Evolutionary conservation across 352 stramenopile genomes (phyloP).

Genomic region (Globisporangium barbulae): DNA sequence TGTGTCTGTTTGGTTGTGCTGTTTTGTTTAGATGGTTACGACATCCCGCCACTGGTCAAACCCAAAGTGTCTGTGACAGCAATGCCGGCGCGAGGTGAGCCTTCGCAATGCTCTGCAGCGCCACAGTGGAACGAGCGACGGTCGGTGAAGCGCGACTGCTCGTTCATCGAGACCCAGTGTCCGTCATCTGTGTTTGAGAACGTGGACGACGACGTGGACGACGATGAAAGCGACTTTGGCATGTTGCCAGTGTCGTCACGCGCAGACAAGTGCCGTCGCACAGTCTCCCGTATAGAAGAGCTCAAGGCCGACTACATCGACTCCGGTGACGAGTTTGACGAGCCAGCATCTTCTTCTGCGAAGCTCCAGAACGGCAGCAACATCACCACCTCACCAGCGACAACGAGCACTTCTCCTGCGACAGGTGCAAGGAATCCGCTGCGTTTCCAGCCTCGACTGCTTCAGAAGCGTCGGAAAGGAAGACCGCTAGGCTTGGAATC

Average conservation of each 20-base stretch:
- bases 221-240: background rate
- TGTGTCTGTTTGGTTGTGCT: background rate
- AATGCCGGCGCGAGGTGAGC: background rate
- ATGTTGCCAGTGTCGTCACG: background rate
- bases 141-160: slow-evolving; percentile 23
- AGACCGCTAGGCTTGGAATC: slow-evolving; percentile 8
- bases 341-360: background rate
- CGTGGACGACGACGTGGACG: slow-evolving; percentile 3
- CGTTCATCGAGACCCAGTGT: slow-evolving; percentile 16
- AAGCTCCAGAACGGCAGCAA: background rate
- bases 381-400: background rate
- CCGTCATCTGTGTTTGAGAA: slow-evolving; percentile 4
- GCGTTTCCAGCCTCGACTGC: slow-evolving; percentile 14
- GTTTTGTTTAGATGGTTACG: slow-evolving; percentile 10
- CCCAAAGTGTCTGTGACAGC: background rate
- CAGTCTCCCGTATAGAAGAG: slow-evolving; percentile 16
- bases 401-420: background rate
- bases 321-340: slow-evolving; percentile 12
- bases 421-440: background rate
- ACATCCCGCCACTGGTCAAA: slow-evolving; percentile 2
- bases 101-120: background rate
- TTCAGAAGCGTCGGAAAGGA: slow-evolving; percentile 20
- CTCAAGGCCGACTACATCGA: slow-evolving; percentile 15
- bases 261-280: slow-evolving; percentile 2
- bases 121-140: slow-evolving; percentile 17